Percentiles rank a stretch among this genome's conserved stretches.
phyloP scores from a whole-genome alignment of 2,329 filamentous ascomycete genomes.

The Ascochyta pisi region DNA sequence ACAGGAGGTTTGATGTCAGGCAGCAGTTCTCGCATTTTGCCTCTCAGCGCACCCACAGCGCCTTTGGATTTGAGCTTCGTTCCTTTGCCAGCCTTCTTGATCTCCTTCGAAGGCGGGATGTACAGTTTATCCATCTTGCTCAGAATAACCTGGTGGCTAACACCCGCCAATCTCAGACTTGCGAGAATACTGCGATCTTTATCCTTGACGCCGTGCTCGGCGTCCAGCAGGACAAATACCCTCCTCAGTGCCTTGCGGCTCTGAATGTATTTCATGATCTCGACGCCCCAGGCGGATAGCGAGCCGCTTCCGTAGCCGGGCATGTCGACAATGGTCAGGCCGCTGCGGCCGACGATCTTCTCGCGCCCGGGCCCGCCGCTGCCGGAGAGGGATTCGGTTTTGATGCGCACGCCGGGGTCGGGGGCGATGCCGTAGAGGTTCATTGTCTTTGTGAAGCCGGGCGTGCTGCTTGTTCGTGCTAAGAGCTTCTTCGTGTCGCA shows the following conservation, averaged over 20 bases:
- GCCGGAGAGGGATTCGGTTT: constrained; percentile 19
- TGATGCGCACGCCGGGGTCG: constrained; percentile 30
- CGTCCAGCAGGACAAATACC: constrained; percentile 70
- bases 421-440: constrained; percentile 68
- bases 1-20: constrained; percentile 44
- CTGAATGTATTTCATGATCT: constrained; percentile 73
- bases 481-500: constrained; percentile 52
- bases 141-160: constrained; percentile 71
- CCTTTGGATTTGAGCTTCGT: constrained; percentile 28
- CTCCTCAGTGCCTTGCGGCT: constrained; percentile 67
- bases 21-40: constrained; percentile 47
- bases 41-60: constrained; percentile 55
- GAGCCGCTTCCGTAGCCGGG: constrained; percentile 73
- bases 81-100: constrained; percentile 21
- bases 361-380: constrained; percentile 19
- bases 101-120: constrained; percentile 29
- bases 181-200: constrained; percentile 65
- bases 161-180: constrained; percentile 61
- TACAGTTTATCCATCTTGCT: constrained; percentile 65
- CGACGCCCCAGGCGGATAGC: constrained; percentile 66
- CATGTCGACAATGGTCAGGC: constrained; percentile 71
- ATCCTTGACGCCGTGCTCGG: constrained; percentile 68
- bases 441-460: constrained; percentile 69
- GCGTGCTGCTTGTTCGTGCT: constrained; percentile 61
- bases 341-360: constrained; percentile 48